These are phyloP conservation scores for Schizonepeta tenuifolia DNA, from an alignment of 257 asterid species.

Conservation along the genomic window DNA sequence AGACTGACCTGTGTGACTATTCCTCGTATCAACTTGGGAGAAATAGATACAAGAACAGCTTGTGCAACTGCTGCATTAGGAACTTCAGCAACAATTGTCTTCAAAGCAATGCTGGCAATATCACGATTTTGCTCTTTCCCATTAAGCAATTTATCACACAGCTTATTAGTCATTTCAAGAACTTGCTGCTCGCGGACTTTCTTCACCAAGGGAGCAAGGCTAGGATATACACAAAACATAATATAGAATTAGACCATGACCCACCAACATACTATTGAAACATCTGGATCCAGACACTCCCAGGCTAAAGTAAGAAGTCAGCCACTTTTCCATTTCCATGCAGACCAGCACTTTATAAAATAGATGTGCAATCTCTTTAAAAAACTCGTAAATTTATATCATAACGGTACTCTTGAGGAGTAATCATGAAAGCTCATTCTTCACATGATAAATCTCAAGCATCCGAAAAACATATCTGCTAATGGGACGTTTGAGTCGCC, in stretches of 20 bases:
- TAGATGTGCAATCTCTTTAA: background rate
- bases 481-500: background rate
- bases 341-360: slow-evolving; percentile 5
- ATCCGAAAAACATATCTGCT: background rate
- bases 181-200: slow-evolving; percentile 83
- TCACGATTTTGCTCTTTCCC: slow-evolving; percentile 95
- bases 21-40: slow-evolving; percentile 91
- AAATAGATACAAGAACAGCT: slow-evolving; percentile 69
- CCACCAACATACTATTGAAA: slow-evolving; percentile 17
- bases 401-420: background rate
- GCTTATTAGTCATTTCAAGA: slow-evolving; percentile 86
- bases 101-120: slow-evolving; percentile 95
- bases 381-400: background rate
- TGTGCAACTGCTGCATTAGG: slow-evolving; percentile 77
- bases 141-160: slow-evolving; percentile 92
- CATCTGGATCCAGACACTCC: slow-evolving; percentile 16
- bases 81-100: slow-evolving; percentile 96
- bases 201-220: slow-evolving; percentile 94
- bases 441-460: slow-evolving; percentile 10
- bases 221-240: slow-evolving; percentile 39
- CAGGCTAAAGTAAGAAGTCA: slow-evolving; percentile 31
- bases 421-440: slow-evolving; percentile 9
- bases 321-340: background rate
- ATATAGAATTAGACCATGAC: slow-evolving; percentile 18
- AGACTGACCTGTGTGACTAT: slow-evolving; percentile 67